phyloP scores from a whole-genome alignment of 2,329 filamentous ascomycete species.

The Apiospora hydei region DNA sequence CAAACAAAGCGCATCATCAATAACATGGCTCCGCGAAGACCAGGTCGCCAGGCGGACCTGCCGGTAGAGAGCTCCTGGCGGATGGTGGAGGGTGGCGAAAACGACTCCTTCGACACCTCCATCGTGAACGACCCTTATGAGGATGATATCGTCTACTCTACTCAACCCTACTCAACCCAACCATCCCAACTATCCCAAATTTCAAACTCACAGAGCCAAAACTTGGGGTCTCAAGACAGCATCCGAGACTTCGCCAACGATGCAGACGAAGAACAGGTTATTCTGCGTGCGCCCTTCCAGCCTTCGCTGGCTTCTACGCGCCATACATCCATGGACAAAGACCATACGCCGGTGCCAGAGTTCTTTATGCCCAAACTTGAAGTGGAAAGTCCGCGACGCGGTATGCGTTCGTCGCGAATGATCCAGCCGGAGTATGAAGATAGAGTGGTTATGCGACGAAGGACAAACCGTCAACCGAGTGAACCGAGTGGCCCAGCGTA shows the following conservation, averaged over 20 bases:
- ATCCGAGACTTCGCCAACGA: slow-evolving; percentile 60
- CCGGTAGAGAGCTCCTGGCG: slow-evolving; percentile 65
- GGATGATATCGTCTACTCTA: slow-evolving; percentile 50
- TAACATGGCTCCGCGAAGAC: slow-evolving; percentile 31
- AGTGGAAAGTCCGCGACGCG: slow-evolving; percentile 46
- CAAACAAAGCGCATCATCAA: neutral
- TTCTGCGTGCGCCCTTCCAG: slow-evolving; percentile 61
- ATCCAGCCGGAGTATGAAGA: slow-evolving; percentile 41
- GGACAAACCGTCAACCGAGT: slow-evolving; percentile 34
- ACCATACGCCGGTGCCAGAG: slow-evolving; percentile 56
- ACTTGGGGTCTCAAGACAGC: slow-evolving; percentile 62
- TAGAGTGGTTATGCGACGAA: slow-evolving; percentile 38
- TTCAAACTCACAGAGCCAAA: slow-evolving; percentile 49
- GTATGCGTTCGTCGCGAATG: slow-evolving; percentile 46
- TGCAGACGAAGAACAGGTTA: slow-evolving; percentile 63
- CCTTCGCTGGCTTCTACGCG: slow-evolving; percentile 52
- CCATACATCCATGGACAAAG: slow-evolving; percentile 38
- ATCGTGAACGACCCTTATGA: slow-evolving; percentile 55
- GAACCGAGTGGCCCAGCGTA: slow-evolving; percentile 33
- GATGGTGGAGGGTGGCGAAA: slow-evolving; percentile 64
- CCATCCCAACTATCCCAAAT: slow-evolving; percentile 49
- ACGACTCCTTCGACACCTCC: slow-evolving; percentile 66
- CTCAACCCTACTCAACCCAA: slow-evolving; percentile 35
- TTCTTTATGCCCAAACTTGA: slow-evolving; percentile 61
- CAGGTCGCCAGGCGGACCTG: slow-evolving; percentile 36